Base-by-base conservation (phyloP, 768 basidiomycete species). In the Tylopilus subfusipes region DNA sequence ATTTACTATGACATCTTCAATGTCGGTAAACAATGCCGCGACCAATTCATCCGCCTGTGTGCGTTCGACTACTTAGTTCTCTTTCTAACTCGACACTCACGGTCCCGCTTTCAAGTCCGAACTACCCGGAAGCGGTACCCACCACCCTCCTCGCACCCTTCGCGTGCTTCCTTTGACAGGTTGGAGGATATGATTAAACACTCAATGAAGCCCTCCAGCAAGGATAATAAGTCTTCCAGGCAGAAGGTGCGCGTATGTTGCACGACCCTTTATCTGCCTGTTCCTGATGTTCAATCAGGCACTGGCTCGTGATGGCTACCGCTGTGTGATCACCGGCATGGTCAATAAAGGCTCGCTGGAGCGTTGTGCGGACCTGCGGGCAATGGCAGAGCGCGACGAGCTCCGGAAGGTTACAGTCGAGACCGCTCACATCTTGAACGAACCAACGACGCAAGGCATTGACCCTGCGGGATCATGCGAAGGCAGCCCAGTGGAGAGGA, bases 101-200 rank as follows among this genome's bases (percentile, higher is more conserved):
- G 18, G 6, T n/a, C n/a, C 18, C 16, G 14, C 34, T 16, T 38
- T n/a, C 31, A 16, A 34, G 34, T 34, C 18, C 34, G 34, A 16
- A 34, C 34, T 4, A 18, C 34, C 34, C 16, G 8, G 3, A 16
- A 14, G 5, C 34, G 3, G 16, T 34, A 34, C 34, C 16, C 4
- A 34, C 34, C 24, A 16, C 42, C 42, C n/a, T 43, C 33, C 5
- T 19, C 22, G 2, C 51, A 16, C 27, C 25, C 25, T 36, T 52
- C 34, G 14, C 16, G 16, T 10, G 9, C 34, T 45, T 27, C 43
- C 31, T 52, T 52, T 12, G 33, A 52, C 3, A 21, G 19, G 5
- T 21, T 45, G 27, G 43, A 52, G n/a, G 51, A 52, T 18, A 38
- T 52, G 51, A 52, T 18, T 5, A 45, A 38, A 22, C 39, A 42